Percentiles rank a stretch among this genome's conserved stretches.
These are phyloP conservation scores for Parasitella parasitica DNA, from an alignment of 371 early-diverging fungal genomes.

Conservation along the genomic window DNA sequence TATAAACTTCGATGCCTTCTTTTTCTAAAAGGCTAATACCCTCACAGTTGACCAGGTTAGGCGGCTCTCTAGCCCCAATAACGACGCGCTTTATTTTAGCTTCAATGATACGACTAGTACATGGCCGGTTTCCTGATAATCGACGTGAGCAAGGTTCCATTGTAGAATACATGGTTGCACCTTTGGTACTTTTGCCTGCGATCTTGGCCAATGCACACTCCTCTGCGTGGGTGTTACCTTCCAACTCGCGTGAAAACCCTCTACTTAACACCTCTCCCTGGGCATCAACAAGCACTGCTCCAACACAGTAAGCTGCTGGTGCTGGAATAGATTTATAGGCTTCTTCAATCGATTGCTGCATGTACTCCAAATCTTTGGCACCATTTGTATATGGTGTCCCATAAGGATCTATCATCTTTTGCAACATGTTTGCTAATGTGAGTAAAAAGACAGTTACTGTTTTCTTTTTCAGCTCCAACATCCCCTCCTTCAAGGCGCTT, in stretches of 20 bases:
- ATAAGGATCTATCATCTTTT: constrained; percentile 21
- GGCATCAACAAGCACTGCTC: constrained; percentile 73
- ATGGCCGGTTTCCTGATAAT: constrained; percentile 75
- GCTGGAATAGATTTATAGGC: constrained; percentile 78
- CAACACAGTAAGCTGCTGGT: constrained; percentile 88
- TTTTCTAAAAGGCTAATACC: constrained; percentile 62
- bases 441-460: no score
- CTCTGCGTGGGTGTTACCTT: constrained; percentile 93
- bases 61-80: constrained; percentile 87
- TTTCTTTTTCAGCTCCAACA: no score
- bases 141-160: constrained; percentile 91
- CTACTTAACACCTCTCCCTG: constrained; percentile 57
- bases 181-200: neutral
- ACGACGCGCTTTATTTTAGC: constrained; percentile 77
- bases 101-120: constrained; percentile 67
- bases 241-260: constrained; percentile 85
- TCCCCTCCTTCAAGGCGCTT: no score
- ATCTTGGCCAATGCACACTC: constrained; percentile 79
- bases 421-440: no score
- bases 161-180: constrained; percentile 79
- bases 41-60: constrained; percentile 74
- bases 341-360: constrained; percentile 36
- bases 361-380: constrained; percentile 27
- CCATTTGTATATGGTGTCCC: constrained; percentile 39
- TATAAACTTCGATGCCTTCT: constrained; percentile 64